Base-by-base conservation (phyloP, 2,329 filamentous ascomycete species). In the Epichloe bromicola region DNA sequence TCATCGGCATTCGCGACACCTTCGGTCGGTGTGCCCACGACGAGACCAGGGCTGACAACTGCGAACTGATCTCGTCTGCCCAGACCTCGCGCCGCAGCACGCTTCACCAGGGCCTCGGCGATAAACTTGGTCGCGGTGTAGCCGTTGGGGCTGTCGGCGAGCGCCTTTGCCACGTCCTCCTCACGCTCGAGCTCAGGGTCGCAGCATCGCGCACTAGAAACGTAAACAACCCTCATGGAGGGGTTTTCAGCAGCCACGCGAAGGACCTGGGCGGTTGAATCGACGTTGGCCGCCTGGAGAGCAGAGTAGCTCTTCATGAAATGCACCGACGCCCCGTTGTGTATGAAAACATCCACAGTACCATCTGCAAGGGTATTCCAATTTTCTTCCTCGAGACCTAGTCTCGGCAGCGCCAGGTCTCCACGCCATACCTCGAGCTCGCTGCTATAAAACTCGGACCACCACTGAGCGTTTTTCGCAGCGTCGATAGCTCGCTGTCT, bases 41-140 rank as follows among this genome's bases (percentile, higher is more conserved):
- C 55, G 11, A 57, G 55, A 40, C 55, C 58, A 3, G 36, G 36
- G 36, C 36, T 37, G 12, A 37, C 36, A 37, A 37, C 15, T 12
- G 36, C 36, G 36, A 37, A 37, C 15, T 53, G 55, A 7, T 26
- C 26, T 26, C 36, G 36, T 37, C 12, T 37, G 36, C 38, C 50
- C n/a, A 54, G 38, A 19, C 51, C 19, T 12, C 57, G 50, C 6
- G 45, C 49, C 5, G 56, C 57, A 3, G 54, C 56, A 15, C 56
- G 48, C n/a, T 49, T 54, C 3, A 56, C 55, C 34, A 59, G 20
- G 1, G 53, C 52, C 30, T 59, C 56, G 2, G 57, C 45, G 7
- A 59, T 56, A 39, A 58, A 58, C 44, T 59, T 59, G 2, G 56
- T 57, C 47, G 57, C 54, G 43, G 46, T 54, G 37, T 59, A 59